Base-by-base conservation (phyloP, 129 eudicot genomes). In the Helichrysum umbraculigerum region DNA sequence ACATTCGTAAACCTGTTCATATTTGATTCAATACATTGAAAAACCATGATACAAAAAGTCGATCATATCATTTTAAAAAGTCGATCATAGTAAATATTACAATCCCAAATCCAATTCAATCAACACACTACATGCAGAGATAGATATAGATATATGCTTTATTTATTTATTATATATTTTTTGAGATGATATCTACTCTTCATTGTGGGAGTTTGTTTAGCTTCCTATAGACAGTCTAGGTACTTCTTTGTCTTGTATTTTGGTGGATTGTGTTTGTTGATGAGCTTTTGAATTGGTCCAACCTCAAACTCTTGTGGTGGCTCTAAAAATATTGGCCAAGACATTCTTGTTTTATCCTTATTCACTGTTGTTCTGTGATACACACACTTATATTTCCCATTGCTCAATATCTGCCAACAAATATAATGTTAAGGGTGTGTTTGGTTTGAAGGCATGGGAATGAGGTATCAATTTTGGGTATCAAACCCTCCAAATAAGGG, bases 281-380 rank as follows among this genome's bases (percentile, higher is more conserved):
- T 74, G 32, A 93, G 89, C 80, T 90, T 73, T 16, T 85, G 89
- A 71, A 73, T 61, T 0, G 96, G 96, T 12, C 96, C 98, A 10
- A 81, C 77, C 64, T 79, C 91, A 47, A 75, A 83, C 73, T 90
- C 89, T 21, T 85, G 60, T 33, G 96, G 92, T 67, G 98, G 98
- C 82, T 90, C 96, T 66, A 88, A 57, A 71, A 93, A 88, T 52
- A 93, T 83, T 17, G 98, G 96, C 96, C 98, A 92, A 42, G 96
- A 90, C 92, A 93, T 88, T 70, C 96, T 85, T 34, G 95, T 88
- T 32, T 75, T 83, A 3, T 90, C 93, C 83, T 87, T 89, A 87
- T 83, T 88, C 71, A 93, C 95, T 0, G 86, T 83, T 76, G 95
- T 79, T 78, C 98, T 82, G 44, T 93, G 96, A 21, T 73, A n/a